Conservation (phyloP, 805 yeast species). For the Jamesozyma piceae region DNA sequence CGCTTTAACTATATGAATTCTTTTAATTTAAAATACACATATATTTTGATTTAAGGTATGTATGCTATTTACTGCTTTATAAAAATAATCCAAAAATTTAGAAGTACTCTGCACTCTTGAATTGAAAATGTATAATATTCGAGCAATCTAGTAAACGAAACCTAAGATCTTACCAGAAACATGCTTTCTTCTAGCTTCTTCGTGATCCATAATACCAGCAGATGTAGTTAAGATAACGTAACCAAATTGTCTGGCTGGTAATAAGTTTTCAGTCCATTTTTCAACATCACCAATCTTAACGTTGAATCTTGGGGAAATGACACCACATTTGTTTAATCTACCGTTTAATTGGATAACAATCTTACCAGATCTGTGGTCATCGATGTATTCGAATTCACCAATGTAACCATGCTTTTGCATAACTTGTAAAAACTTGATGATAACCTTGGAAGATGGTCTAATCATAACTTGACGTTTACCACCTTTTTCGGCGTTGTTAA, state of each 20-base stretch:
- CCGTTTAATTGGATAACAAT: conserved; percentile 93
- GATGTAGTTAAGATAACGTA: conserved; percentile 95
- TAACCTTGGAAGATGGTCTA: conserved; percentile 97
- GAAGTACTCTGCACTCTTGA: neutral
- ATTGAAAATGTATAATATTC: neutral
- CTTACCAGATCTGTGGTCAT: conserved; percentile 98
- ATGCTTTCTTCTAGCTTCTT: conserved; percentile 99
- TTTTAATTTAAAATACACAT: conserved; percentile 2
- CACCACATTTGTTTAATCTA: conserved; percentile 98
- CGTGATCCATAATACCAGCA: conserved; percentile 99
- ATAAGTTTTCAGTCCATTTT: conserved; percentile 95
- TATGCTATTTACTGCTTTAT: neutral
- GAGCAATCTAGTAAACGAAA: conserved; percentile 66
- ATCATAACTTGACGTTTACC: conserved; percentile 98
- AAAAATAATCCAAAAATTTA: neutral
- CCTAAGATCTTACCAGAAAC: conserved; percentile 98
- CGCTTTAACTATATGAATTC: no score
- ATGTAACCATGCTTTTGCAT: conserved; percentile 97
- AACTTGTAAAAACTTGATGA: conserved; percentile 89
- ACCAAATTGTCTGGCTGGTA: conserved; percentile 99
- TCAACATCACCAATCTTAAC: conserved; percentile 89
- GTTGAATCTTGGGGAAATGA: conserved; percentile 96
- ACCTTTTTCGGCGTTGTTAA: conserved; percentile 97
- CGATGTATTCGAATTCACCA: conserved; percentile 96
- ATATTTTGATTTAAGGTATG: conserved; percentile 2